These are phyloP conservation scores for Saccharomyces uvarum DNA, from an alignment of 1,139 yeast species.

Conservation along the genomic window DNA sequence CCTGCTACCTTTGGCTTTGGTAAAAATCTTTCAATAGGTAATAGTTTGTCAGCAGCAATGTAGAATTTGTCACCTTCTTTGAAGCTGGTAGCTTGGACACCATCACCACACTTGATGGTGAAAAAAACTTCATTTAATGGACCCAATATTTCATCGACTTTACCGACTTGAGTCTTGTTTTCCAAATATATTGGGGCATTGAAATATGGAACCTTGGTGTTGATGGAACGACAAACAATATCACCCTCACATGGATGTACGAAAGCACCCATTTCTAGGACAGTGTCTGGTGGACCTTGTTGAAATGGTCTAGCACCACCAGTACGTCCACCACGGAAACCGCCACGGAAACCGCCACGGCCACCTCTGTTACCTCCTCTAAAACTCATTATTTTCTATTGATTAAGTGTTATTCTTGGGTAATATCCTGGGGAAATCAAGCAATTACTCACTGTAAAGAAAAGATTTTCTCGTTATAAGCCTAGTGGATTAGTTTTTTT, in stretches of 20 bases:
- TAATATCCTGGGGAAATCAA: neutral
- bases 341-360: slow-evolving; percentile 31
- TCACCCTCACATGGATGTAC: slow-evolving; percentile 94
- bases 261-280: slow-evolving; percentile 89
- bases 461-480: neutral
- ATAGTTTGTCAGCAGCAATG: slow-evolving; percentile 89
- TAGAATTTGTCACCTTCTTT: slow-evolving; percentile 92
- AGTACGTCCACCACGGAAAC: slow-evolving; percentile 28
- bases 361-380: slow-evolving; percentile 31
- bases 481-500: neutral
- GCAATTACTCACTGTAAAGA: neutral
- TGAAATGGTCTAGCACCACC: slow-evolving; percentile 21
- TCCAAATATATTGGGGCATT: slow-evolving; percentile 97
- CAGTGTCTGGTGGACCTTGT: slow-evolving; percentile 77
- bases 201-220: slow-evolving; percentile 92
- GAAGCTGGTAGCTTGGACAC: slow-evolving; percentile 89
- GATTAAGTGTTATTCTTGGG: neutral
- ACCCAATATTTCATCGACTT: slow-evolving; percentile 96
- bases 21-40: slow-evolving; percentile 90
- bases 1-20: slow-evolving; percentile 85
- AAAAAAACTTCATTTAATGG: slow-evolving; percentile 94
- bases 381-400: slow-evolving; percentile 16
- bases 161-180: slow-evolving; percentile 91
- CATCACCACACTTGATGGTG: slow-evolving; percentile 92
- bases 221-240: slow-evolving; percentile 90